Evolutionary conservation across 2,329 filamentous ascomycete genomes (phyloP).

Genomic region (Fusarium irregulare): DNA sequence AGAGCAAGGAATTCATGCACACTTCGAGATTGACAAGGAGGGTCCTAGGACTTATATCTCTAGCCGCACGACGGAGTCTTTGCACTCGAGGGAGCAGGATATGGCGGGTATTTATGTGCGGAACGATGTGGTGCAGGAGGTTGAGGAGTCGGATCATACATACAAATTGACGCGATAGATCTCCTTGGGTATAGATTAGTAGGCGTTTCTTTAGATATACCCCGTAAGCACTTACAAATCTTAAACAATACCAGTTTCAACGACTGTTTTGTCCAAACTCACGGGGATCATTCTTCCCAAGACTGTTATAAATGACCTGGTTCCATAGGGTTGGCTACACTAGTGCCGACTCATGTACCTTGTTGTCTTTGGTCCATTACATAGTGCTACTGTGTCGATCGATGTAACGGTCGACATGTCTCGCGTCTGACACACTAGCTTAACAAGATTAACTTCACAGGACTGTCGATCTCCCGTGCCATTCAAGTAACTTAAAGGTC

Average conservation of each 20-base stretch:
- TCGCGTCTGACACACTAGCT: not conserved
- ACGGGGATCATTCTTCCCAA: not conserved
- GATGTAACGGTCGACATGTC: not conserved
- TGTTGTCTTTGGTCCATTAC: not conserved
- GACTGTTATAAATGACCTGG: no score
- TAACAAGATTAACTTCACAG: no score
- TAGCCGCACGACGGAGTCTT: slow-evolving; percentile 1
- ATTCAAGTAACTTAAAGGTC: no score
- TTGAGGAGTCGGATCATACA: slow-evolving; percentile 11
- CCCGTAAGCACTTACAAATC: not conserved
- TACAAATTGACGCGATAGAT: slow-evolving; percentile 25
- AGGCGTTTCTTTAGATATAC: not conserved
- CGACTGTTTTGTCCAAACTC: not conserved
- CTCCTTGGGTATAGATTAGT: not conserved
- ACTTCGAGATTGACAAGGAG: slow-evolving; percentile 30
- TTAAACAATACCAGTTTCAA: not conserved
- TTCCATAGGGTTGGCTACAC: no score
- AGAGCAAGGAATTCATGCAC: slow-evolving; percentile 21
- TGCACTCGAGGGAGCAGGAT: slow-evolving; percentile 18
- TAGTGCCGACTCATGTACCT: not conserved
- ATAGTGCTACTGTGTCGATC: not conserved
- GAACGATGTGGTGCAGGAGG: slow-evolving; percentile 35
- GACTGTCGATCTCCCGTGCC: not conserved
- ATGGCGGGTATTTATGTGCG: slow-evolving; percentile 28
- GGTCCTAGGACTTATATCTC: slow-evolving; percentile 31